phyloP scores from a whole-genome alignment of 345 rosid species.

The Carallia pectinifolia region DNA sequence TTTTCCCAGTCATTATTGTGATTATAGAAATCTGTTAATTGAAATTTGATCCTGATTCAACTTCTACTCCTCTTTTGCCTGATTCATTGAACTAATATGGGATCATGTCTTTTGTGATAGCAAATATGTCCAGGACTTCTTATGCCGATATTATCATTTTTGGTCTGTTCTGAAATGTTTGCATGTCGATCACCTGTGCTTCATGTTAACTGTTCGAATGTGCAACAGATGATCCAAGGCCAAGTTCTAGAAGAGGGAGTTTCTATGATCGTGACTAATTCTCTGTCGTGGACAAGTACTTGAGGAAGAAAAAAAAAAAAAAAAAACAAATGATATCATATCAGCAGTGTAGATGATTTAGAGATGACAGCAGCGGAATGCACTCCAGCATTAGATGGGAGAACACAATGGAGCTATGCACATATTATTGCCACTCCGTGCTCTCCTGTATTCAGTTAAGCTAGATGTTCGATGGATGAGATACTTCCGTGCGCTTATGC shows the following conservation, averaged over 20 bases:
- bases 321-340: neutral
- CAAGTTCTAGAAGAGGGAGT: constrained; percentile 37
- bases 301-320: neutral
- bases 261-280: constrained; percentile 19
- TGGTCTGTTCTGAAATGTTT: no score
- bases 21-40: no score
- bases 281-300: neutral
- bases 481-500: neutral
- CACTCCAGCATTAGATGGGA: neutral
- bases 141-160: no score
- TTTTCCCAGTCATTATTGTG: no score
- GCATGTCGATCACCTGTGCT: no score
- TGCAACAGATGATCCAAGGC: constrained; percentile 44
- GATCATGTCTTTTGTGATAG: no score
- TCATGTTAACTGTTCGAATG: neutral
- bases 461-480: neutral
- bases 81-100: no score
- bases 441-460: neutral
- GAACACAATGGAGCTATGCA: neutral
- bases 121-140: no score
- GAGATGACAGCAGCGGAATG: neutral
- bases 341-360: constrained; percentile 19
- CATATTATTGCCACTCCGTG: neutral
- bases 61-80: no score
- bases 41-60: no score